Evolutionary conservation across 2,329 filamentous ascomycete species (phyloP), one percentile per base, ranked within the genome.

Genomic region (Botrytis medusae): DNA sequence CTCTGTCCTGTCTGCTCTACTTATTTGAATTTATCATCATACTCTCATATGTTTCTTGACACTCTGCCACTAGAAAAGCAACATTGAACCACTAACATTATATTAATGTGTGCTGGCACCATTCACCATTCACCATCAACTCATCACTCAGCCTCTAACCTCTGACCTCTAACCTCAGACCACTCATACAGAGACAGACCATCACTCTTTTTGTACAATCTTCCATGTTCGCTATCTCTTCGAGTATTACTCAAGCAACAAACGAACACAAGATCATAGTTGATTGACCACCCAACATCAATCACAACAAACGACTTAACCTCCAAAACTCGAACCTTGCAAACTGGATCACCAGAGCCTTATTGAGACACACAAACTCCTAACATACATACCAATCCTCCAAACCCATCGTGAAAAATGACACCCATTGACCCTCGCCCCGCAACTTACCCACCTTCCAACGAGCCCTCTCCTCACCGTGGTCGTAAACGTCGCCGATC

Each of bases 401-500:
- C 18, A 65, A 20, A 25, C 14, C 18, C 69, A 40, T 25, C 69
- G n/a, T 20, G 18, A 59, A 68, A 16, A 67, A 72, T 72, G 70
- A 22, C 51, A n/a, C 29, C 22, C 32, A 22, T 63, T 32, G 14
- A 62, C 20, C 37, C 51, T 46, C 32, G 29, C 22, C 44, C 25
- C 29, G 42, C 54, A 44, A 29, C 32, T 37, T 34, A 71, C 32
- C 69, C 48, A 37, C 29, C 34, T 32, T 32, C 51, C 44, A 34
- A 37, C 71, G 46, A 51, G 59, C 63, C 60, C 34, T 74, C 67
- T 63, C 69, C 73, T 65, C 68, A 74, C 70, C 75, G 79, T 54
- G 79, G 79, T 16, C 78, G 79, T 48, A 80, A 80, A 74, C 78
- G 79, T 22, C 79, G 79, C 59, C 78, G 79, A 60, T 74, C 69